Percentiles rank a stretch among this genome's conserved stretches.
These are phyloP conservation scores for Moniliophthora roreri DNA, from an alignment of 1,284 basidiomycete species.

Conservation along the genomic window DNA sequence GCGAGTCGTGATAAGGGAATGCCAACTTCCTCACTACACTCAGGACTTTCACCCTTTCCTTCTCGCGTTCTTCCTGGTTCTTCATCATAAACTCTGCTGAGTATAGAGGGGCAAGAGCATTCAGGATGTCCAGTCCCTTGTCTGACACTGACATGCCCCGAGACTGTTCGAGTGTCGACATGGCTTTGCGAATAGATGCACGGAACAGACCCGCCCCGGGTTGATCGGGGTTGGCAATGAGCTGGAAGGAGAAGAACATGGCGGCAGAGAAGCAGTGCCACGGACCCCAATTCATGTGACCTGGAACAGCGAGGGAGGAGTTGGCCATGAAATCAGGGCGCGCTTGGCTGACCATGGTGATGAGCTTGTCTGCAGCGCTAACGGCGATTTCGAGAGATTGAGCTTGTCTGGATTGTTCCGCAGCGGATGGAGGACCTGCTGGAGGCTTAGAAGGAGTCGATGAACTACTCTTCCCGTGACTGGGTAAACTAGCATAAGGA, in stretches of 20 bases:
- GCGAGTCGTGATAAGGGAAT: conserved; percentile 76
- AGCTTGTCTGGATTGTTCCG: conserved; percentile 43
- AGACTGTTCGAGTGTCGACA: conserved; percentile 60
- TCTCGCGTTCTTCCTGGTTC: conserved; percentile 50
- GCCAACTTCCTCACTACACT: conserved; percentile 69
- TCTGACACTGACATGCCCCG: conserved; percentile 65
- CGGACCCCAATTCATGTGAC: conserved; percentile 80
- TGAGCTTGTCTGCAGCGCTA: conserved; percentile 70
- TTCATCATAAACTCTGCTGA: conserved; percentile 53
- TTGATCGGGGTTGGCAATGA: conserved; percentile 75
- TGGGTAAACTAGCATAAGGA: conserved; percentile 58
- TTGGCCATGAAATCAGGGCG: conserved; percentile 71
- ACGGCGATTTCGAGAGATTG: conserved; percentile 72
- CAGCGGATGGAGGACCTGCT: conserved; percentile 35
- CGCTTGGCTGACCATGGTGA: conserved; percentile 68
- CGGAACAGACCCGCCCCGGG: conserved; percentile 72
- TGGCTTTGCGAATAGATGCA: conserved; percentile 67
- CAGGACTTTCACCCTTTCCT: conserved; percentile 58
- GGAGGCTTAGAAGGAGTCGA: conserved; percentile 20
- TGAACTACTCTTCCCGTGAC: conserved; percentile 22
- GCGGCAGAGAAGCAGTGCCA: conserved; percentile 81
- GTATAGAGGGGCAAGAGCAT: conserved; percentile 68
- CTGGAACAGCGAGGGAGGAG: conserved; percentile 66
- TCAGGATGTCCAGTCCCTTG: conserved; percentile 68
- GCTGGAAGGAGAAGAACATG: conserved; percentile 85